phyloP scores from a whole-genome alignment of 306 rosid species.

The Vigna radiata region DNA sequence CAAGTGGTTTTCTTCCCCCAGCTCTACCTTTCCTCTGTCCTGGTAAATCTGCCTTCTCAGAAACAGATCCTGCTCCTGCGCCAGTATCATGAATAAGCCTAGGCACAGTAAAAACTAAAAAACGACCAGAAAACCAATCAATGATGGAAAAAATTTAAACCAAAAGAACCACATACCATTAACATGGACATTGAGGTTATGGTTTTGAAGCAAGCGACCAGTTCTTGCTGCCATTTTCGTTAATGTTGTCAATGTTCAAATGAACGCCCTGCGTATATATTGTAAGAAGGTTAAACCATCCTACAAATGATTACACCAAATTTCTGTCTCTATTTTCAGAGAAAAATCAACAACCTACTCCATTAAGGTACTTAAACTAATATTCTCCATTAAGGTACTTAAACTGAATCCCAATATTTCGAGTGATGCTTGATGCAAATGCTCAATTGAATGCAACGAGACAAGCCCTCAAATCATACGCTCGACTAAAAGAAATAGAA shows the following conservation, averaged over 20 bases:
- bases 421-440: not conserved
- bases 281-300: not conserved
- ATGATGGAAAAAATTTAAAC: not conserved
- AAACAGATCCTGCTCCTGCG: conserved; percentile 55
- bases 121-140: not conserved
- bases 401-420: not conserved
- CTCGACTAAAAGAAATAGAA: not conserved
- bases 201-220: conserved; percentile 55
- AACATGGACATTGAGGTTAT: conserved; percentile 45
- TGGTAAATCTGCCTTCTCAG: conserved; percentile 50
- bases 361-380: not conserved
- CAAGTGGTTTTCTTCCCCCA: conserved; percentile 73
- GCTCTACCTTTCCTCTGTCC: conserved; percentile 55
- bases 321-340: not conserved
- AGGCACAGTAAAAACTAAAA: conserved; percentile 24
- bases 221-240: conserved; percentile 60
- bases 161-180: conserved; percentile 53
- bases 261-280: conserved; percentile 40
- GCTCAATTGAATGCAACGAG: not conserved
- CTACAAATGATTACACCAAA: not conserved
- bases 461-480: not conserved
- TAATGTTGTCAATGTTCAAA: conserved; percentile 21
- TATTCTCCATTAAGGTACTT: not conserved
- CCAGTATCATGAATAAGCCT: conserved; percentile 26
- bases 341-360: not conserved